Evolutionary conservation across 805 yeast genomes (phyloP).

Genomic region (Sugiyamaella chiloensis): DNA sequence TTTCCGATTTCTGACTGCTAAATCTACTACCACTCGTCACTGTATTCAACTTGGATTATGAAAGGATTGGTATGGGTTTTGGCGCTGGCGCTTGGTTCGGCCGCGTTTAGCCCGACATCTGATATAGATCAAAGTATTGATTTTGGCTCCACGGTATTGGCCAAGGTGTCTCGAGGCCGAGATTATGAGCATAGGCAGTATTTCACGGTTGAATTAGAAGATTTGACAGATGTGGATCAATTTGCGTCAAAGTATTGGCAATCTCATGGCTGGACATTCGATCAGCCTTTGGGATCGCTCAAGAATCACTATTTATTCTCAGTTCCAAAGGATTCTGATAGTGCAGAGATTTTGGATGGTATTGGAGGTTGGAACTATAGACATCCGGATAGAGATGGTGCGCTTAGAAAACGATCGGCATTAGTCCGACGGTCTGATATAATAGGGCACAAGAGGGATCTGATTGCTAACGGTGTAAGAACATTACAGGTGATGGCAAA

Average conservation of each 20-base stretch:
- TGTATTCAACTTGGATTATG: too few relatives aligned
- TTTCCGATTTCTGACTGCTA: too few relatives aligned
- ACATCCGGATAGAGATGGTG: conserved; percentile 12
- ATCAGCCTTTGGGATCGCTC: conserved; percentile 61
- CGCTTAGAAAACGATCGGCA: conserved; percentile 18
- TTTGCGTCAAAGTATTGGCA: conserved; percentile 10
- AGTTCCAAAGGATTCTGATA: conserved; percentile 30
- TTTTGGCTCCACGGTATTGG: not conserved
- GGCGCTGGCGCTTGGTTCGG: too few relatives aligned
- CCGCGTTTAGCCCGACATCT: too few relatives aligned
- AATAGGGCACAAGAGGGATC: not conserved
- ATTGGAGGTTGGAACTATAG: conserved; percentile 12
- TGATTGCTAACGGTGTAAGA: conserved; percentile 38
- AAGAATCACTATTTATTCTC: conserved; percentile 69
- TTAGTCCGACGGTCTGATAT: conserved; percentile 30
- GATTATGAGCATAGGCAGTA: conserved; percentile 54
- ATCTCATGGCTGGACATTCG: conserved; percentile 46
- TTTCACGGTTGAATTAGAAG: conserved; percentile 57
- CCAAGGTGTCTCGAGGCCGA: too few relatives aligned
- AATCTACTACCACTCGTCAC: too few relatives aligned
- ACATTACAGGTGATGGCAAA: conserved; percentile 20
- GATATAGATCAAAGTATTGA: too few relatives aligned
- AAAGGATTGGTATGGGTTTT: too few relatives aligned
- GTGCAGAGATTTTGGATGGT: conserved; percentile 23
- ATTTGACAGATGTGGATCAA: conserved; percentile 27